Conservation (phyloP, 805 yeast species). For the Myxozyma vanderwaltii region DNA sequence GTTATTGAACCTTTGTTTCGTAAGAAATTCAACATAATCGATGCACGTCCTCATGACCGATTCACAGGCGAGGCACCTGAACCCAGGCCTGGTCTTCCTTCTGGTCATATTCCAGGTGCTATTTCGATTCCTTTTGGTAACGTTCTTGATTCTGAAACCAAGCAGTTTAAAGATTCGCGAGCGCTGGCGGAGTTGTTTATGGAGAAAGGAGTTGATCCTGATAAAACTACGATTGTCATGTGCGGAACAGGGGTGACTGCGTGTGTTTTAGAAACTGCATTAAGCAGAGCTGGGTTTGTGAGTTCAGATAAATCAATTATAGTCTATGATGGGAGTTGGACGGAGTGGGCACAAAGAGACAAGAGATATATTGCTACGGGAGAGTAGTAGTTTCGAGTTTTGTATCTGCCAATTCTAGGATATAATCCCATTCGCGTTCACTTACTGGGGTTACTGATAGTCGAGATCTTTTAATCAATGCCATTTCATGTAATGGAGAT, state of each 20-base stretch:
- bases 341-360: conserved; percentile 79
- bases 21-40: conserved; percentile 52
- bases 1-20: conserved; percentile 44
- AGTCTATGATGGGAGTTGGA: conserved; percentile 70
- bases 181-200: conserved; percentile 54
- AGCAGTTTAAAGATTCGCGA: conserved; percentile 52
- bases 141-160: conserved; percentile 52
- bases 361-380: conserved; percentile 54
- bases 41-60: conserved; percentile 78
- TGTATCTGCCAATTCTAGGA: conserved; percentile 45
- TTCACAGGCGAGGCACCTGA: conserved; percentile 82
- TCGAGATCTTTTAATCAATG: conserved; percentile 53
- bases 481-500: conserved; percentile 46
- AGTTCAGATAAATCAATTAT: conserved; percentile 51
- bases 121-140: conserved; percentile 72
- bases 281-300: conserved; percentile 50
- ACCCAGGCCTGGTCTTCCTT: conserved; percentile 82
- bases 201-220: conserved; percentile 45
- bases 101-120: conserved; percentile 89
- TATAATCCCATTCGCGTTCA: conserved; percentile 46
- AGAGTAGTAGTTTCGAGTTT: conserved; percentile 29
- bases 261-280: conserved; percentile 76
- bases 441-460: conserved; percentile 57
- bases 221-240: conserved; percentile 76
- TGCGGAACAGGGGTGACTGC: conserved; percentile 99